phyloP scores from a whole-genome alignment of 257 asterid genomes.

The Lithospermum erythrorhizon region DNA sequence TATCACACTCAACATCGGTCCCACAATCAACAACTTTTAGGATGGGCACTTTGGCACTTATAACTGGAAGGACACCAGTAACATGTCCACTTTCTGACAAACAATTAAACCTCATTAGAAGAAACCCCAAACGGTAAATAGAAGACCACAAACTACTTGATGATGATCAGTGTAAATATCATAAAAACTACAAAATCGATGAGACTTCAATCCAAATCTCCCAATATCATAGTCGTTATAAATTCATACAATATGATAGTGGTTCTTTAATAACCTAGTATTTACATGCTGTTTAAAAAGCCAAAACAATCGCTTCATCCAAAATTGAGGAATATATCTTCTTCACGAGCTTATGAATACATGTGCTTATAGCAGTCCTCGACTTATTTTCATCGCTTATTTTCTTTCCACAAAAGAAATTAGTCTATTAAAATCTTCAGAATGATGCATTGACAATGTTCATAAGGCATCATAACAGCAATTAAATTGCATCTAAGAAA shows the following conservation, averaged over 20 bases:
- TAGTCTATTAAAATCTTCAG: background rate
- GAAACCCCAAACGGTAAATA: background rate
- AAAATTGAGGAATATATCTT: background rate
- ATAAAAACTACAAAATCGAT: background rate
- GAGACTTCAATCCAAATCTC: background rate
- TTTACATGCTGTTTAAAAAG: background rate
- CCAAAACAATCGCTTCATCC: background rate
- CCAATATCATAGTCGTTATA: too few relatives aligned
- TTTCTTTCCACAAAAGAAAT: background rate
- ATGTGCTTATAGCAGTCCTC: too few relatives aligned
- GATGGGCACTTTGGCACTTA: slow-evolving; percentile 86
- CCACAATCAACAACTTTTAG: slow-evolving; percentile 86
- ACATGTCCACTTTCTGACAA: slow-evolving; percentile 70
- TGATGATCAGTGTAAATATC: background rate
- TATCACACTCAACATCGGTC: slow-evolving; percentile 93
- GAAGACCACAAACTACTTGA: background rate
- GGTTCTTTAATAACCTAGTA: background rate
- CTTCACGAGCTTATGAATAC: too few relatives aligned
- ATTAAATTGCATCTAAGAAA: background rate
- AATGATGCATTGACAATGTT: background rate
- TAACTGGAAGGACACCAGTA: slow-evolving; percentile 63
- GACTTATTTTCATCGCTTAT: too few relatives aligned
- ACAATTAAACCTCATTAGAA: slow-evolving; percentile 15
- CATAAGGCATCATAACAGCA: background rate
- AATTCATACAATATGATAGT: background rate